Evolutionary conservation across 140 eudicot species (phyloP).

Genomic region (Bidens hawaiensis): DNA sequence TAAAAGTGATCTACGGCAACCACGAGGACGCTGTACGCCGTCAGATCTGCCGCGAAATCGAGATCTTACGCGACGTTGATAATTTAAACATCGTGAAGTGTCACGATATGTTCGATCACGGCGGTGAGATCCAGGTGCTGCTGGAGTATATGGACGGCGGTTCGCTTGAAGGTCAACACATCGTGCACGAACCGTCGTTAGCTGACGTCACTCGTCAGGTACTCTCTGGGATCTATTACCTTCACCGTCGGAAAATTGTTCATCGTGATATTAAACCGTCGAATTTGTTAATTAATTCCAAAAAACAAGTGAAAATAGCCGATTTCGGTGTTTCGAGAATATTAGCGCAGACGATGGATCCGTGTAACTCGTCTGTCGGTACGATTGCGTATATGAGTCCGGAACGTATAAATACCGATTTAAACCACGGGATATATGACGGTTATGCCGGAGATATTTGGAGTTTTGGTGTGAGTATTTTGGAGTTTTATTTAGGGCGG

Average conservation of each 20-base stretch:
- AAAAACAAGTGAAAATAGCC: slow-evolving; percentile 68
- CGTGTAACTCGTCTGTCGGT: slow-evolving; percentile 76
- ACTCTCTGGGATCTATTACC: slow-evolving; percentile 63
- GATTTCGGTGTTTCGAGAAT: slow-evolving; percentile 82
- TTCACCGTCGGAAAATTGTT: slow-evolving; percentile 65
- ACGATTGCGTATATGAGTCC: slow-evolving; percentile 98
- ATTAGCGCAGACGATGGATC: slow-evolving; percentile 72
- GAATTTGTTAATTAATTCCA: slow-evolving; percentile 54
- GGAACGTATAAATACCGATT: slow-evolving; percentile 78
- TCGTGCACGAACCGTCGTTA: slow-evolving; percentile 49
- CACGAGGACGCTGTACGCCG: slow-evolving; percentile 80
- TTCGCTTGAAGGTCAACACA: slow-evolving; percentile 64
- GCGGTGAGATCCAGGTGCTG: slow-evolving; percentile 80
- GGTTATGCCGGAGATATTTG: slow-evolving; percentile 93
- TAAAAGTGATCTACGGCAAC: slow-evolving; percentile 78
- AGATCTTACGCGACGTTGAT: slow-evolving; percentile 83
- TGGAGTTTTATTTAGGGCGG: slow-evolving; percentile 80
- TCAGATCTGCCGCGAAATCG: slow-evolving; percentile 89
- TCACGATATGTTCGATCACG: slow-evolving; percentile 73
- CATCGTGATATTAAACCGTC: slow-evolving; percentile 94
- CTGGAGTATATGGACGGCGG: slow-evolving; percentile 84
- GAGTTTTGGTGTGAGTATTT: slow-evolving; percentile 86
- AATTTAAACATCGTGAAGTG: slow-evolving; percentile 69
- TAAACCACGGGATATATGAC: slow-evolving; percentile 72
- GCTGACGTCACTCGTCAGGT: slow-evolving; percentile 73